Base-by-base conservation (phyloP, 2,329 filamentous ascomycete species). In the Boeremia exigua region DNA sequence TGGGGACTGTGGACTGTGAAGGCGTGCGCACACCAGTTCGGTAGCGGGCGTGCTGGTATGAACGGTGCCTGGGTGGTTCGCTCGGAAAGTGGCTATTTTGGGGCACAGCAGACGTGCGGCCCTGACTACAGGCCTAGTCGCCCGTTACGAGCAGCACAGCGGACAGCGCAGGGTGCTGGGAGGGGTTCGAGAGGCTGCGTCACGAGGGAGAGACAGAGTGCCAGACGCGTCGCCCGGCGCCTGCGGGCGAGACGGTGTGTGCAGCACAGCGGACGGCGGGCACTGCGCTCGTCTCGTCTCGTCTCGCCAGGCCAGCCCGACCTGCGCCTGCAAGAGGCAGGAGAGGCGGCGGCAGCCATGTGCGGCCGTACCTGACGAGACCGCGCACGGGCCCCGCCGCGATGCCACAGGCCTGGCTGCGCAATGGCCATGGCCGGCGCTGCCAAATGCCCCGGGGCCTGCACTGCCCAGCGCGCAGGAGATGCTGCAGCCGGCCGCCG, bases 51-150 rank as follows among this genome's bases (percentile, higher is more conserved):
- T 17, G 27, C 48, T 52, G 54, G 44, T 38, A 48, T 47, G 34
- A 47, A 42, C 42, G 48, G 43, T 11, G 19, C 19, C 19, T 23
- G 19, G 19, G 19, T 52, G 48, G 48, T 56, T 51, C 49, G 48
- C 43, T 55, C 50, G 57, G 58, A 40, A 25, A 50, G 56, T 55
- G 65, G 60, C 62, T 65, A 65, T 62, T 63, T 62, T 56, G 60
- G 65, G 59, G 59, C 59, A 49, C 59, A 63, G 56, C 53, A 56
- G 52, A 60, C 62, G 58, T 62, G 59, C 46, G 60, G 59, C 60
- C 60, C 59, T 65, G 62, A 58, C 59, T 62, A 60, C 59, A 4
- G 34, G 19, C 34, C 12, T 60, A 60, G 58, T 54, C 56, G 60
- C 54, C 61, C 59, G 65, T 65, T 62, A 52, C 52, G 52, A 33